These are phyloP conservation scores for Hypomontagnella monticulosa DNA, from an alignment of 495 filamentous ascomycete species.

Conservation along the genomic window DNA sequence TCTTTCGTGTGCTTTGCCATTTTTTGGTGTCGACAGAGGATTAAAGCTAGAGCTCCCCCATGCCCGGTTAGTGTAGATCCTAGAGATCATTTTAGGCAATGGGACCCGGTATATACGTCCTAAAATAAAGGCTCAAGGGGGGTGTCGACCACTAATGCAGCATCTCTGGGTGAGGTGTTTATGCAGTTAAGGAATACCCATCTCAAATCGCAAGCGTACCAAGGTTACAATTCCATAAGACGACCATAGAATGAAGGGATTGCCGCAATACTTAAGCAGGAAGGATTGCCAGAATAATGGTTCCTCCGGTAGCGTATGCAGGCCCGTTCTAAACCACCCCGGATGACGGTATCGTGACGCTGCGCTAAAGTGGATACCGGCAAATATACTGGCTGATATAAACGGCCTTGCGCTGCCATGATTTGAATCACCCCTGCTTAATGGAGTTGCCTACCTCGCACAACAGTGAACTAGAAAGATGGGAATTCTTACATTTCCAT, in stretches of 20 bases:
- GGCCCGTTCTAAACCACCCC: slow-evolving; percentile 22
- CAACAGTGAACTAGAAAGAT: slow-evolving; percentile 36
- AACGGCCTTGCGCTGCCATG: slow-evolving; percentile 26
- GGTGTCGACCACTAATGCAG: slow-evolving; percentile 1
- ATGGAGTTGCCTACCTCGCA: slow-evolving; percentile 31
- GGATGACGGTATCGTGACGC: slow-evolving; percentile 37
- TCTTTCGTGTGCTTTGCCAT: neutral
- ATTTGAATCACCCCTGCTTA: slow-evolving; percentile 22
- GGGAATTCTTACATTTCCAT: slow-evolving; percentile 35
- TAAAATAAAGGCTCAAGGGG: slow-evolving; percentile 12
- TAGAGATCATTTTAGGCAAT: neutral
- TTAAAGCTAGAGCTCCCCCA: neutral
- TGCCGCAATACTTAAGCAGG: neutral
- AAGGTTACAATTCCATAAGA: slow-evolving; percentile 13
- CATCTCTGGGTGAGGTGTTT: neutral
- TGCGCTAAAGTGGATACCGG: slow-evolving; percentile 36
- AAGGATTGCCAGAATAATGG: slow-evolving; percentile 1
- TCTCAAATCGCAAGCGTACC: slow-evolving; percentile 8
- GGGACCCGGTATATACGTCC: slow-evolving; percentile 5
- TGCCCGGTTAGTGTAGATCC: slow-evolving; percentile 6
- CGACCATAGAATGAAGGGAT: neutral
- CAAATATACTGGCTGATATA: slow-evolving; percentile 35
- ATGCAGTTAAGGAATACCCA: slow-evolving; percentile 10
- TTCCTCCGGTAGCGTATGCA: slow-evolving; percentile 24
- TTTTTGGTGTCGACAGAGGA: neutral